These are phyloP conservation scores for Aspergillus novofumigatus DNA, from an alignment of 2,329 filamentous ascomycete species.

Conservation along the genomic window DNA sequence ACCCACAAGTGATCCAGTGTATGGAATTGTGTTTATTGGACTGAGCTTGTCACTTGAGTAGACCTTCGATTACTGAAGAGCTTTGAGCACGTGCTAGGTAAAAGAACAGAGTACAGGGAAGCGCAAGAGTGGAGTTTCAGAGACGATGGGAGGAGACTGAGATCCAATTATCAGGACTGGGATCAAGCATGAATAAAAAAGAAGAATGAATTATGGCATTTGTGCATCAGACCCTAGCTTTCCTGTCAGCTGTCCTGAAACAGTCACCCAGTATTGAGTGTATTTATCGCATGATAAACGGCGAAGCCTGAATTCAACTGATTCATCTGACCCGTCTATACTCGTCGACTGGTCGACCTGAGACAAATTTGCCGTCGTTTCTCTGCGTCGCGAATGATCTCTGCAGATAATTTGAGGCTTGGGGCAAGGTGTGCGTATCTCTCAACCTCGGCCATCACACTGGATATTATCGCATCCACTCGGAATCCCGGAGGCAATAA, in stretches of 20 bases:
- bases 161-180: neutral
- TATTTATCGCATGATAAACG: neutral
- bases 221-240: neutral
- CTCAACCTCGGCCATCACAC: conserved; percentile 72
- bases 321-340: conserved; percentile 2
- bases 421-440: conserved; percentile 71
- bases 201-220: neutral
- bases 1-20: neutral
- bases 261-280: neutral
- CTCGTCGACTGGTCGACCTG: conserved; percentile 14
- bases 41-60: neutral
- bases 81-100: neutral
- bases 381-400: conserved; percentile 77
- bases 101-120: neutral
- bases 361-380: conserved; percentile 56
- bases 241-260: neutral
- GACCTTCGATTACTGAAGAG: neutral
- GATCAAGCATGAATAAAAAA: neutral
- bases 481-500: conserved; percentile 56
- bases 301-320: neutral
- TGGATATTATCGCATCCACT: conserved; percentile 72
- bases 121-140: neutral
- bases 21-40: neutral
- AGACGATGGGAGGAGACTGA: neutral
- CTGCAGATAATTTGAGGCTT: conserved; percentile 69